A percentile compares a stretch with the other conserved stretches of the same genome.
phyloP scores from a whole-genome alignment of 1,284 basidiomycete species.

The Boletus austroedulis region DNA sequence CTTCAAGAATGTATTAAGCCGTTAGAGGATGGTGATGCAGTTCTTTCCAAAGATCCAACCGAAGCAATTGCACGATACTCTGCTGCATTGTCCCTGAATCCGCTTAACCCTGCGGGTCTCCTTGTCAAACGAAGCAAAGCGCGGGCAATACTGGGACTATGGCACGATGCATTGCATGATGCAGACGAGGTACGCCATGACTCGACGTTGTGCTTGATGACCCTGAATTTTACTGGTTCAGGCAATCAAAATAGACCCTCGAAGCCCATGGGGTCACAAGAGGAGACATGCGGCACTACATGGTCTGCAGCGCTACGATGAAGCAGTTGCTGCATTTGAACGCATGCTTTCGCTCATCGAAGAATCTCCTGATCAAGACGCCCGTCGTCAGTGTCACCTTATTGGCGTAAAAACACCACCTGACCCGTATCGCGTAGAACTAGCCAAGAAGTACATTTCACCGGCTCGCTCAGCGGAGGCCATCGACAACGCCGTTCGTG shows the following conservation, averaged over 20 bases:
- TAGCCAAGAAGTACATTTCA: too few species aligned
- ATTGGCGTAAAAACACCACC: too few species aligned
- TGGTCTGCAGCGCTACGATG: too few species aligned
- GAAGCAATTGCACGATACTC: neutral
- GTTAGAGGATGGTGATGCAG: neutral
- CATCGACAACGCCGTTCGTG: too few species aligned
- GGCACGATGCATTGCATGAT: conserved; percentile 1
- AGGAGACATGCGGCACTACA: too few species aligned
- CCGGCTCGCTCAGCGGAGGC: too few species aligned
- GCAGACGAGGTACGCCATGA: neutral
- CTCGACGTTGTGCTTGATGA: neutral
- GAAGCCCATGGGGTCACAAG: too few species aligned
- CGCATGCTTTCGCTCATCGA: too few species aligned
- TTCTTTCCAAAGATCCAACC: neutral
- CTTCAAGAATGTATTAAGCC: neutral
- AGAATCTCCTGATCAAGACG: too few species aligned
- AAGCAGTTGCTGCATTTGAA: too few species aligned
- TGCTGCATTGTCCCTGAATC: conserved; percentile 1
- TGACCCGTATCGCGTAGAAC: too few species aligned
- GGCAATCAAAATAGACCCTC: neutral
- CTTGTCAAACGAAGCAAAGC: neutral
- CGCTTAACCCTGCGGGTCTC: neutral
- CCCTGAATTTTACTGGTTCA: neutral
- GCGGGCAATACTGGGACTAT: neutral
- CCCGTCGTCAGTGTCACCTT: too few species aligned